Evolutionary conservation across 352 stramenopile genomes (phyloP).

Genomic region (Phytopythium boreale): DNA sequence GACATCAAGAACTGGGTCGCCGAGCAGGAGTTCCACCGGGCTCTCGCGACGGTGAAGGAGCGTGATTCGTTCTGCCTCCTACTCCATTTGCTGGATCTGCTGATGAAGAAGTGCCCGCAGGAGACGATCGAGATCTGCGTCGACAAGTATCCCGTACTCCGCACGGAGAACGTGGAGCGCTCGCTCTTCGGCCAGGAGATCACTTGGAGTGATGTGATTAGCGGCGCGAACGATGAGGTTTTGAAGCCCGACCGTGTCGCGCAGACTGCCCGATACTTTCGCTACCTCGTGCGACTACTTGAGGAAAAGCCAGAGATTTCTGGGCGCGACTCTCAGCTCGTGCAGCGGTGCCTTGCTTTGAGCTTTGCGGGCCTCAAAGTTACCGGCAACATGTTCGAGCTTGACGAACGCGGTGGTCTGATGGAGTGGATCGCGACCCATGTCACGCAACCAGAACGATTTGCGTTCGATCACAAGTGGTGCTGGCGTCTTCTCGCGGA

Average conservation of each 20-base stretch:
- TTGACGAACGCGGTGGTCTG: constrained; percentile 19
- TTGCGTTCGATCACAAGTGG: constrained; percentile 44
- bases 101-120: constrained; percentile 75
- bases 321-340: constrained; percentile 43
- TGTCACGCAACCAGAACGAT: constrained; percentile 40
- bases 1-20: constrained; percentile 81
- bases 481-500: constrained; percentile 61
- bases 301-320: constrained; percentile 39
- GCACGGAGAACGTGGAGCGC: constrained; percentile 81
- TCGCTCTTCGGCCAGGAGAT: constrained; percentile 66
- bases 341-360: constrained; percentile 61
- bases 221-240: constrained; percentile 19
- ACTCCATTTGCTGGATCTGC: constrained; percentile 72
- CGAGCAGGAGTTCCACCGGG: constrained; percentile 51
- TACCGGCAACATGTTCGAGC: constrained; percentile 49
- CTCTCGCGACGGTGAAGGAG: constrained; percentile 42
- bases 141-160: constrained; percentile 58
- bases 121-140: constrained; percentile 77
- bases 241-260: constrained; percentile 33
- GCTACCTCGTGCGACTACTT: constrained; percentile 65
- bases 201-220: constrained; percentile 28
- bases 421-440: constrained; percentile 43
- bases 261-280: constrained; percentile 67
- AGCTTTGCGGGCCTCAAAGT: constrained; percentile 51
- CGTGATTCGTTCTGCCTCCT: constrained; percentile 68